Evolutionary conservation across 2,329 filamentous ascomycete species (phyloP), one percentile per base, ranked within the genome.

Genomic region (Aspergillus phoenicis): DNA sequence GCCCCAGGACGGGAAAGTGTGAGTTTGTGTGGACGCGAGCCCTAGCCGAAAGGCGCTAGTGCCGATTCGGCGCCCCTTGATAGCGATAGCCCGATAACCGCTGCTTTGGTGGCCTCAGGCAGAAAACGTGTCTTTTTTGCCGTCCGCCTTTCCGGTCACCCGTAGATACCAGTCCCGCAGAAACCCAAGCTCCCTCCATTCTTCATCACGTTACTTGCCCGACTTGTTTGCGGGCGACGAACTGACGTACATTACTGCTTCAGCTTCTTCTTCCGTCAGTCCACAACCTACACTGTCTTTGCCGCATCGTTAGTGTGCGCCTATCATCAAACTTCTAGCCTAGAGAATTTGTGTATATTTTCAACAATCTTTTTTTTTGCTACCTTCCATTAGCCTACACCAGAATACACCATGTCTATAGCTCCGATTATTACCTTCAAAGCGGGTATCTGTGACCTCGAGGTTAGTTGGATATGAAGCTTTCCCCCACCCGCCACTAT

Each of bases 341-440:
- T n/a, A 28, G 17, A 22, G 13, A 28, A 51, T 17, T 15, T 30
- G 24, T 51, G 10, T 17, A 51, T 30, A 33, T 11, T 51, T 15
- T 17, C 47, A 10, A 51, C 13, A 13, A 13, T 11, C 47, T 20
- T 30, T 8, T 47, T 58, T 47, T 58, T 36, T 36, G 30, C 30
- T 36, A 36, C 48, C 62, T 48, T 55, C 30, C 28, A 60, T 59
- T 48, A 15, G 4, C 48, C 26, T 48, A 17, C 26, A 33, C 45
- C 20, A 30, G 48, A 30, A 52, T 62, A 55, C 68, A 81, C 63
- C 66, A 97, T 97, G 93, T 91, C 93, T 64, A 88, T 91, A 78
- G 77, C 84, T 68, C 93, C 94, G 33, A 85, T 97, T 73, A 93
- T 98, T 76, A 96, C 93, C 15, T 98, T 98, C 85, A 97, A 97